Evolutionary conservation across 2,329 filamentous ascomycete species (phyloP), one percentile per base, ranked within the genome.

Genomic region (Teratosphaeria destructans): DNA sequence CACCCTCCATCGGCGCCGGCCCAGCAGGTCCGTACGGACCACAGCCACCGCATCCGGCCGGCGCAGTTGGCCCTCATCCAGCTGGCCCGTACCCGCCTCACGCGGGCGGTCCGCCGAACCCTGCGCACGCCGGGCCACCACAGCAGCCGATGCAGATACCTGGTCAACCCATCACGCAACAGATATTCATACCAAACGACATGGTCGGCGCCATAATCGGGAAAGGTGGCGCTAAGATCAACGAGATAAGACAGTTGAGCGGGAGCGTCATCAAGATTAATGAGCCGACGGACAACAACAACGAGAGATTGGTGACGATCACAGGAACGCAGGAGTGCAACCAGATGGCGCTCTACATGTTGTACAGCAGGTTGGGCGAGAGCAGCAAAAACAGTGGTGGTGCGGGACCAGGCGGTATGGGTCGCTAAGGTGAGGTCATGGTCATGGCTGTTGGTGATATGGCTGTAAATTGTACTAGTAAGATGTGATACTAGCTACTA

Each of bases 221-320:
- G 71, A 99, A 99, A 78, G 94, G 94, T 63, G 94, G 94, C 65
- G 89, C 91, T 59, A 99, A 99, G 83, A 99, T 99, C 81, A 99
- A 99, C 73, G 94, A 99, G 77, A 99, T 99, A 66, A 86, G 94
- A 67, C 91, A 96, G 74, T 85, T 99, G 68, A 95, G 89, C 74
- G 94, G 93, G 67, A 97, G 93, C 77, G 92, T 99, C 54, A 97
- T 99, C 76, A 99, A 99, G 81, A 99, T 99, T 81, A 97, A 99
- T 73, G 94, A 99, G 74, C 94, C 94, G 1, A 94, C 96, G 74
- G 94, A 97, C 75, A 97, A 95, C 77, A 97, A 90, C 81, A 99
- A 97, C 71, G 94, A 99, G 79, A 87, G 94, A 63, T 80, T 99
- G 61, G 94, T 99, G 60, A 99, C 94, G 16, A 95, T 99, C 67